Evolutionary conservation across 2,329 filamentous ascomycete species (phyloP), one percentile per base, ranked within the genome.

Genomic region (Fonsecaea pedrosoi): DNA sequence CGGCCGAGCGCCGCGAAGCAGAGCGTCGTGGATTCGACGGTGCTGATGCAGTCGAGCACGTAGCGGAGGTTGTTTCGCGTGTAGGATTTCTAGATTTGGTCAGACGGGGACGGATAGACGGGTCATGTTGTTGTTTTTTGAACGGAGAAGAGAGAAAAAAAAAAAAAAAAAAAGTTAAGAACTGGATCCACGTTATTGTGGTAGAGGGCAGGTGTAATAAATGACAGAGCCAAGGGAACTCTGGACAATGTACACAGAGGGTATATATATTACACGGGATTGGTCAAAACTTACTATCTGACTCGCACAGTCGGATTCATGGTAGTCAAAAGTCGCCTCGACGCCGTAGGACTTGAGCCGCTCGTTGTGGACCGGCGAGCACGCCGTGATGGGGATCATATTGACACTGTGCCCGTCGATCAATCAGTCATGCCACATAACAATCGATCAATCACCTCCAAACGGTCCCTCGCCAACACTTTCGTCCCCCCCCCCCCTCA

Each of bases 281-380:
- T 42, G 13, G 13, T 42, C 7, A 13, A 0, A 12, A 48, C 42
- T 48, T 48, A 48, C 42, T 21, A 48, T 48, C 18, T 48, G n/a
- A 25, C 18, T 21, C 7, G 42, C 42, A 9, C 42, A 48, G 18
- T 48, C 42, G 10, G 9, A 18, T 13, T 48, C 42, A 48, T 48
- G 42, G 3, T 48, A 48, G 42, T 48, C 42, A 21, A 48, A 48
- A 7, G 42, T 48, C 18, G 42, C 42, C 8, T 48, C 42, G n/a
- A 25, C 56, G 40, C 56, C 56, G 34, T 60, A 60, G 50, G 56
- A 60, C 50, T 60, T 60, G 8, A 60, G 25, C 35, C 56, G 56
- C n/a, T 60, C 56, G 25, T n/a, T 48, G 18, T 60, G 56, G 21
- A 48, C 56, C 7, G 56, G 56, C 34, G 56, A 60, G 56, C 56